Base-by-base conservation (phyloP, 1,139 yeast genomes). In the Scheffersomyces stambukii region DNA sequence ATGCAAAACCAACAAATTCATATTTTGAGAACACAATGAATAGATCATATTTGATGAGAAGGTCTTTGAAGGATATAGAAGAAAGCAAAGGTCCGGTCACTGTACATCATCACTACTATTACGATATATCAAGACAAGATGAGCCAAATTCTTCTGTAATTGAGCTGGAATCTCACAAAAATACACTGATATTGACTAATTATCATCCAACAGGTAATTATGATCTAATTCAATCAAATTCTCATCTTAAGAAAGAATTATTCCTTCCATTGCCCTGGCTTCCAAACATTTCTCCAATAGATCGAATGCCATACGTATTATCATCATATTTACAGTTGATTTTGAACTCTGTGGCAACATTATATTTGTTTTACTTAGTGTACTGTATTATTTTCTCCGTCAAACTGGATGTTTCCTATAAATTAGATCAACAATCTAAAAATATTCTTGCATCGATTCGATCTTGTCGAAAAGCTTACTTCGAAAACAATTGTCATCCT, bases 291-390 rank as follows among this genome's bases (percentile, higher is more conserved):
- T 43, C 50, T 4, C 72, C 73, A 1, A 54, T 52, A 16, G 68
- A 60, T 22, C 54, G 54, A 27, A 50, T 64, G 1, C 76, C 81
- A 1, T 77, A 77, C 42, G 41, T 74, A 13, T 46, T 76, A 5
- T 66, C 78, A n/a, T 73, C 81, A 5, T 78, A 77, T 37, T 47
- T 80, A 12, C 85, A 79, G 42, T 42, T 77, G 5, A 23, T 63
- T 0, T 49, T 75, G 38, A 78, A 79, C 38, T 47, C 65, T 3
- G 37, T 63, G 1, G 67, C 75, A 1, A 57, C 73, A 6, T 38
- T 60, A 1, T 66, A 69, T 29, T 62, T 64, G 1, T 42, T 70
- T 2, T 68, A 64, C 36, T 34, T 77, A 9, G 45, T 67, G 2
- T 61, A 61, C 28, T 50, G 60, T 8, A 60, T 75, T 18, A 50